Evolutionary conservation across 257 asterid species (phyloP).

Genomic region (Solanum chmielewskii): DNA sequence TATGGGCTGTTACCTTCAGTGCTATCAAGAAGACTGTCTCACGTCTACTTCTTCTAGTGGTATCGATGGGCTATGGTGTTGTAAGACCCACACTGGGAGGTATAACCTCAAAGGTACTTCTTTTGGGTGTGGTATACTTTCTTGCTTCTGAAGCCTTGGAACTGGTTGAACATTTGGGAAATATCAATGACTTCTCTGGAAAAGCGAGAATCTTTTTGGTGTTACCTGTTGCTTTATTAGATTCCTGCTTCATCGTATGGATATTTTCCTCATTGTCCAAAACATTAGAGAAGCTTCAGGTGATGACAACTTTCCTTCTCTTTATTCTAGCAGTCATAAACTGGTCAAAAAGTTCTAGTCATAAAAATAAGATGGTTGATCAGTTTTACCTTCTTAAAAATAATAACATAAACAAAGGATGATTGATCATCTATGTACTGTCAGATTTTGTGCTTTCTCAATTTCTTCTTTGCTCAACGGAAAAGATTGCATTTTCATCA

Average conservation of each 20-base stretch:
- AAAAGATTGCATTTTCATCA: background rate
- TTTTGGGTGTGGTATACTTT: slow-evolving; percentile 75
- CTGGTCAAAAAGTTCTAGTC: background rate
- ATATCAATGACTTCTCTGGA: slow-evolving; percentile 84
- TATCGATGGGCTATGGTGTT: slow-evolving; percentile 96
- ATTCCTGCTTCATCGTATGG: slow-evolving; percentile 88
- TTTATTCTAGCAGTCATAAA: background rate
- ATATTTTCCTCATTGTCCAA: slow-evolving; percentile 89
- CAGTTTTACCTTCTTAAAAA: background rate
- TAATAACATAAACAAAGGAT: background rate
- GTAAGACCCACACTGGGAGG: slow-evolving; percentile 90
- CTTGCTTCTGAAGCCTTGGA: slow-evolving; percentile 94
- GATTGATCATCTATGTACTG: background rate
- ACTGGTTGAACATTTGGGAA: slow-evolving; percentile 96
- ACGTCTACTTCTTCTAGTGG: slow-evolving; percentile 88
- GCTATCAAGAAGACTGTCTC: slow-evolving; percentile 92
- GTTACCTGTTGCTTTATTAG: slow-evolving; percentile 87
- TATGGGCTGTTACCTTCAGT: slow-evolving; percentile 89
- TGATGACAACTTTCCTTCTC: slow-evolving; percentile 1
- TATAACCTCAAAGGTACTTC: slow-evolving; percentile 51
- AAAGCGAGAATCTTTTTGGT: slow-evolving; percentile 83
- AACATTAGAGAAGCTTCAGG: slow-evolving; percentile 98
- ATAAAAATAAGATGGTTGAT: background rate
- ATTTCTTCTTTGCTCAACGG: background rate
- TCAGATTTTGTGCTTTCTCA: background rate